These are phyloP conservation scores for Pestalotiopsis sp. DNA, from an alignment of 2,329 filamentous ascomycete genomes.

Conservation along the genomic window DNA sequence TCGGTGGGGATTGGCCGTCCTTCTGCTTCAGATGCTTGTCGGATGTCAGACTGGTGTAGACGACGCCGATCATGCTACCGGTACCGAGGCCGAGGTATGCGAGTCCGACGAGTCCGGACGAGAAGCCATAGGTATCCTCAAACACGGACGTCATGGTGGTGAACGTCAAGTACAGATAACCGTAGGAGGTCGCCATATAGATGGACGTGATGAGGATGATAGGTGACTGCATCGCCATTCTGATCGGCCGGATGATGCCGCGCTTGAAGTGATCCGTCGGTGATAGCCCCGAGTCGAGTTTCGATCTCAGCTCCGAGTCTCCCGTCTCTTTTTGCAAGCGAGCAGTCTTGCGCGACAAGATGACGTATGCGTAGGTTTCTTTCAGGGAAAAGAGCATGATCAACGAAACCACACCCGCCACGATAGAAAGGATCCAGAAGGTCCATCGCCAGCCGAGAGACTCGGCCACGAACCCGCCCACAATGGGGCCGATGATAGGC, in stretches of 20 bases:
- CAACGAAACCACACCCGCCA: slow-evolving; percentile 36
- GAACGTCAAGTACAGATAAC: slow-evolving; percentile 42
- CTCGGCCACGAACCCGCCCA: slow-evolving; percentile 40
- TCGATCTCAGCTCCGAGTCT: slow-evolving; percentile 31
- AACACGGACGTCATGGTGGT: slow-evolving; percentile 43
- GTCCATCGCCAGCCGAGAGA: slow-evolving; percentile 45
- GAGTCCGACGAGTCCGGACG: slow-evolving; percentile 36
- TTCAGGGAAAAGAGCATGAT: slow-evolving; percentile 31
- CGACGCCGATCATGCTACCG: slow-evolving; percentile 43
- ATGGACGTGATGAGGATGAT: slow-evolving; percentile 36
- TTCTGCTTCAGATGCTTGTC: slow-evolving; percentile 53
- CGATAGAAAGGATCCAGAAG: slow-evolving; percentile 45
- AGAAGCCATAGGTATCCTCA: slow-evolving; percentile 38
- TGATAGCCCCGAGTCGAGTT: slow-evolving; percentile 31
- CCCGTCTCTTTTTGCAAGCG: slow-evolving; percentile 35
- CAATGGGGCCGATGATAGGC: slow-evolving; percentile 31
- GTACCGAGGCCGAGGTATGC: slow-evolving; percentile 42
- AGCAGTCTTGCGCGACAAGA: slow-evolving; percentile 35
- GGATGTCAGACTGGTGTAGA: slow-evolving; percentile 64
- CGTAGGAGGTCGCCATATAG: slow-evolving; percentile 29
- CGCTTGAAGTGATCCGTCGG: slow-evolving; percentile 33
- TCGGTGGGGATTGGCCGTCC: slow-evolving; percentile 41
- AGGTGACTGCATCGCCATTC: slow-evolving; percentile 44
- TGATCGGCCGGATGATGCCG: slow-evolving; percentile 55
- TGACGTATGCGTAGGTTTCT: slow-evolving; percentile 39